Evolutionary conservation across 2,329 filamentous ascomycete genomes (phyloP), one percentile per base, ranked within the genome.

Genomic region (Fusarium stilboides): DNA sequence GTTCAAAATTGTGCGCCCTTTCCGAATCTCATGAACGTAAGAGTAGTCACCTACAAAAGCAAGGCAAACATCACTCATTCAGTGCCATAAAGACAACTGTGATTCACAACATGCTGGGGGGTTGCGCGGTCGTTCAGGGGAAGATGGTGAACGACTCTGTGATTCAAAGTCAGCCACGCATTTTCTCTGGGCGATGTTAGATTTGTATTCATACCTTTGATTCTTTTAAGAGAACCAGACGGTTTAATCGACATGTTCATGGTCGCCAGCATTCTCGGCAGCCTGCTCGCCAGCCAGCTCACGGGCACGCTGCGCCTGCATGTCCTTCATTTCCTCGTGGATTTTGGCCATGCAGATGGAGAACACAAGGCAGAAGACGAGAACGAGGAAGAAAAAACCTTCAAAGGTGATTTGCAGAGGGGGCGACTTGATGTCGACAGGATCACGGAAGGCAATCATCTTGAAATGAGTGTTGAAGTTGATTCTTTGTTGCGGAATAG

Each of bases 161-260:
- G 10, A n/a, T 52, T 10, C 14, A 20, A 52, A 34, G 45, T 57
- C 36, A 57, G 54, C 24, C 19, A 57, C n/a, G 17, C 26, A 3
- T 36, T 17, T 9, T 52, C 39, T 31, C 17, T 24, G 20, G 14
- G 24, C 34, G n/a, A 22, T n/a, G 8, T 12, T n/a, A 36, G 17
- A 15, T 8, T 20, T 22, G 12, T 12, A 36, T 28, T 24, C 31
- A 26, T 14, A 47, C 31, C 3, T 2, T 13, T 13, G 22, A n/a
- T 12, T 13, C 9, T 47, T 10, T 19, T 6, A 17, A 2, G 50
- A 17, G 6, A n/a, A 33, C 26, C 34, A 36, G 34, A 36, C 8
- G 14, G 15, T 9, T 17, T 36, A 15, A 17, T 36, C 17, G 8
- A 4, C 17, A 36, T 17, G 14, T 7, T 17, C 34, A 36, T 17